Base-by-base conservation (phyloP, 139 green algal species). In the Klebsormidium nitens region DNA sequence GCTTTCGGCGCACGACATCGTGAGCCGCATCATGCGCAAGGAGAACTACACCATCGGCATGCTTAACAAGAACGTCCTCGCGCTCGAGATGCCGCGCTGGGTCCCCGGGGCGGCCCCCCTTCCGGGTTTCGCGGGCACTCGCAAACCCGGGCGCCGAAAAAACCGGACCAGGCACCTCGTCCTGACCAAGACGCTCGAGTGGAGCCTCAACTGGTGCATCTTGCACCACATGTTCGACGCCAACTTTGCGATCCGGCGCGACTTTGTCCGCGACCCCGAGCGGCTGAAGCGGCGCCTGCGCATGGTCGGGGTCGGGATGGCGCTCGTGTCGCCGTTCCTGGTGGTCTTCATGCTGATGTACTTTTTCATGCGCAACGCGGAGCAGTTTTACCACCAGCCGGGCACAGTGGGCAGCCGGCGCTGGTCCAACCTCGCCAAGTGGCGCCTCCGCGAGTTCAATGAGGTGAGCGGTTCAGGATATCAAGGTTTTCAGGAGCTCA, bases 31-130 rank as follows among this genome's bases (percentile, higher is more conserved):
- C 70, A 93, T 97, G 91, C 83, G 93, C 58, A 91, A 91, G 76
- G 92, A 96, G 39, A 96, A 97, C 79, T 96, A 93, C 78, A 81
- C 96, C 2, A 89, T 95, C 3, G 90, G 83, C 36, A 89, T 95
- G 85, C 59, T 95, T 40, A 95, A 95, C 83, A 70, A 74, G 5
- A 84, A 86, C 26, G 83, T 89, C 47, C 68, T 95, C 39, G 77
- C 80, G 8, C 77, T 93, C 55, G 71, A 83, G 64, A 63, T 89
- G 3, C 77, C 83, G 32, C 19, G 85, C 2, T 59, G 38, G 65
- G 5, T 76, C 34, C 68, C 82, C 77, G 36, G 75, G 74, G 6
- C 34, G 83, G 32, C 78, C 74, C 39, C 80, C 82, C 64, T 77
- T 86, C 46, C 74, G 5, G 47, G 19, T 11, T 26, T 35, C 31